Conservation (phyloP, 306 rosid species). For the Acacia acuminata region DNA sequence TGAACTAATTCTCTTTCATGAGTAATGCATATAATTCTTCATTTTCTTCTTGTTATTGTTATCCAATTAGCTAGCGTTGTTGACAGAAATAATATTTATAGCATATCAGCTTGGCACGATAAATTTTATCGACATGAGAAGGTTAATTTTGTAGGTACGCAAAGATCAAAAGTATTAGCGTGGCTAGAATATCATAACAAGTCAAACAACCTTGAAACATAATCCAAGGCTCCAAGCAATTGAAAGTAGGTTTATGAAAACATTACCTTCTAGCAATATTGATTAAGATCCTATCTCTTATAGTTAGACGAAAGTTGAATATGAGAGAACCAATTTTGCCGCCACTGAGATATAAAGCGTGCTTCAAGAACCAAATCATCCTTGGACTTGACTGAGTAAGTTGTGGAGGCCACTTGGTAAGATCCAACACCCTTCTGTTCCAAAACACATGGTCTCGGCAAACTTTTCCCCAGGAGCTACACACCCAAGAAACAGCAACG, state of each 20-base stretch:
- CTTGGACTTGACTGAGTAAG: background rate
- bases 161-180: background rate
- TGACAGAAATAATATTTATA: too few relatives aligned
- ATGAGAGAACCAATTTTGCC: conserved; percentile 21
- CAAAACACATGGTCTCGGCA: conserved; percentile 25
- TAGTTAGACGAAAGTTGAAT: conserved; percentile 5
- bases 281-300: background rate
- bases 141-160: background rate
- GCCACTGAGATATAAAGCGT: conserved; percentile 19
- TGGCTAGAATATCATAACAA: background rate
- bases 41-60: too few relatives aligned
- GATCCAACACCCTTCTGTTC: conserved; percentile 27
- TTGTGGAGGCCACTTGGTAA: background rate
- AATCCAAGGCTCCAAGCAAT: background rate
- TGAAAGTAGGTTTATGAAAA: background rate
- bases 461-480: conserved; percentile 19
- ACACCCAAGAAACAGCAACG: conserved; percentile 8
- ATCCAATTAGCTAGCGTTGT: too few relatives aligned
- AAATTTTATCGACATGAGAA: too few relatives aligned
- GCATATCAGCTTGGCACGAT: background rate
- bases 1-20: too few relatives aligned
- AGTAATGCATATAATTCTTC: too few relatives aligned
- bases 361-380: conserved; percentile 12
- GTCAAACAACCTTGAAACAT: background rate
- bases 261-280: conserved; percentile 28